phyloP scores from a whole-genome alignment of 2,329 filamentous ascomycete genomes.

The Fusarium begoniae region DNA sequence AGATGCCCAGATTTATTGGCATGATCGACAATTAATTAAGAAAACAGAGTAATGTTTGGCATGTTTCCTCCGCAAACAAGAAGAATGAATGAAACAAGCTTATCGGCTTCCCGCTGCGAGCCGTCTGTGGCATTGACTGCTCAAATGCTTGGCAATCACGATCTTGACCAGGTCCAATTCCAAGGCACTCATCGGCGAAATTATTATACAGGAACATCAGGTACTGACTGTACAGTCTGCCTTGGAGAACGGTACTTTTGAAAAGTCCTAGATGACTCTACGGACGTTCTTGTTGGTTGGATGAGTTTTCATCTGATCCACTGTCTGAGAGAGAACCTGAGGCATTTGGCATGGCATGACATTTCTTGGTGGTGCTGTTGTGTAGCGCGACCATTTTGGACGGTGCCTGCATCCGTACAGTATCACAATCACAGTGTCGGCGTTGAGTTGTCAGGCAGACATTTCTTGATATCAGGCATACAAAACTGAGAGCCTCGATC shows the following conservation, averaged over 20 bases:
- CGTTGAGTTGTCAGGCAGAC: conserved; percentile 16
- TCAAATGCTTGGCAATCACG: conserved; percentile 27
- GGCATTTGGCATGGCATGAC: conserved; percentile 18
- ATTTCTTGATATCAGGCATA: background rate
- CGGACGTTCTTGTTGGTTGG: conserved; percentile 10
- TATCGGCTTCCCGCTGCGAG: conserved; percentile 31
- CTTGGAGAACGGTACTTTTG: background rate
- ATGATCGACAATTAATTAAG: background rate
- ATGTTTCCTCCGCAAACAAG: conserved; percentile 9
- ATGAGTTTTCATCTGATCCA: conserved; percentile 23
- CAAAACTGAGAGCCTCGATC: background rate
- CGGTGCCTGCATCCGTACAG: conserved; percentile 32
- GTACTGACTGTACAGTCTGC: background rate
- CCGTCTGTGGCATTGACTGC: background rate
- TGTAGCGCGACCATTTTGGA: conserved; percentile 28
- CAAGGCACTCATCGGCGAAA: background rate
- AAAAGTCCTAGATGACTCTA: conserved; percentile 11
- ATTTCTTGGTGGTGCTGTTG: conserved; percentile 4
- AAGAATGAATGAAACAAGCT: conserved; percentile 31
- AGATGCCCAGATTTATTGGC: conserved; percentile 9
- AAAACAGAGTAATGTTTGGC: background rate
- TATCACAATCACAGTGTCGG: conserved; percentile 17
- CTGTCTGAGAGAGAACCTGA: conserved; percentile 22
- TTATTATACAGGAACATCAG: background rate
- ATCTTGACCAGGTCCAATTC: background rate